phyloP scores from a whole-genome alignment of 1,139 yeast genomes.

The Yamadazyma blattariae region DNA sequence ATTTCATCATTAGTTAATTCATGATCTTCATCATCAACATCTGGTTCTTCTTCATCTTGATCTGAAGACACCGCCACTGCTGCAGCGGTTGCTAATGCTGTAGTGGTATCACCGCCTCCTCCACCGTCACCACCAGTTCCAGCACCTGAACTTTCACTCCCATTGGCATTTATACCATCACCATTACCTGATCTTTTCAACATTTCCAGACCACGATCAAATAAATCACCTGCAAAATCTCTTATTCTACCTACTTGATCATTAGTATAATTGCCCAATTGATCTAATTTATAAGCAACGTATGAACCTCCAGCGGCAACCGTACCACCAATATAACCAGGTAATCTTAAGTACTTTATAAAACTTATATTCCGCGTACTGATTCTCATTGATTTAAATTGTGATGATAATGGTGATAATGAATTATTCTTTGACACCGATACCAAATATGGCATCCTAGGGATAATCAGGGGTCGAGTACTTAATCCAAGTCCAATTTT shows the following conservation, averaged over 20 bases:
- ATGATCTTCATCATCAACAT: conserved; percentile 26
- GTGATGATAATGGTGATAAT: no score
- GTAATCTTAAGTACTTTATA: conserved; percentile 47
- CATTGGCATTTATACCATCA: conserved; percentile 13
- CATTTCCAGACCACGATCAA: conserved; percentile 45
- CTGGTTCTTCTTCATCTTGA: conserved; percentile 31
- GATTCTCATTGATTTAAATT: no score
- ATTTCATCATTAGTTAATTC: conserved; percentile 36
- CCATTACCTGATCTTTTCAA: conserved; percentile 19
- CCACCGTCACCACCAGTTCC: conserved; percentile 25
- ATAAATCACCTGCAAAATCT: conserved; percentile 51
- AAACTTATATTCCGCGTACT: conserved; percentile 44
- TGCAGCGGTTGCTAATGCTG: conserved; percentile 46
- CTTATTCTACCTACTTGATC: conserved; percentile 62
- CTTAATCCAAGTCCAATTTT: no score
- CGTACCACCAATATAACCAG: conserved; percentile 86
- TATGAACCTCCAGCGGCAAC: conserved; percentile 94
- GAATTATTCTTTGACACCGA: no score
- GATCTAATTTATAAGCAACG: conserved; percentile 86
- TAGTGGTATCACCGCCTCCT: conserved; percentile 31
- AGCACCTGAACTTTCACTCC: conserved; percentile 12
- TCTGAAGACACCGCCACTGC: conserved; percentile 41
- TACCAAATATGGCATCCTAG: no score
- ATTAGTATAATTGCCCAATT: conserved; percentile 69
- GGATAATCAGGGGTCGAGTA: no score